Evolutionary conservation across 305 asterid genomes (phyloP).

Genomic region (Fraxinus nigra): DNA sequence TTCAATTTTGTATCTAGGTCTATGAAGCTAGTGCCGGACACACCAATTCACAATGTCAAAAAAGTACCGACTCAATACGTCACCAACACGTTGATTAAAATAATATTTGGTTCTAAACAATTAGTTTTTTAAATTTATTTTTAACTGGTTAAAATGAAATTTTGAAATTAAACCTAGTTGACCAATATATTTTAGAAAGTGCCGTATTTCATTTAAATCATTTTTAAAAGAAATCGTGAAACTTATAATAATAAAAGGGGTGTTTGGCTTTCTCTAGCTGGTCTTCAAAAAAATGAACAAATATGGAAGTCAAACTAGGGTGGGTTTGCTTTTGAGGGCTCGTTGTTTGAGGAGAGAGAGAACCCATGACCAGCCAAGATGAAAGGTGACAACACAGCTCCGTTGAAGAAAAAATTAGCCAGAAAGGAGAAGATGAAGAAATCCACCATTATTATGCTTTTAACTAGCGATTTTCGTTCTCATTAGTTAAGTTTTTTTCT

Average conservation of each 20-base stretch:
- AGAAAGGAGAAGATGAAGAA: not conserved
- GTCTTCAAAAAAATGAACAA: not conserved
- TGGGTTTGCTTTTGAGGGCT: not conserved
- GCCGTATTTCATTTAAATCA: not conserved
- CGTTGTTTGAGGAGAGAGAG: not conserved
- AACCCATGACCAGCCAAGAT: not conserved
- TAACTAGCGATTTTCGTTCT: not conserved
- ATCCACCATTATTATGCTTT: not conserved
- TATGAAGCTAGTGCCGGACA: not conserved
- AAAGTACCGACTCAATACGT: no score
- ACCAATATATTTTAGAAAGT: not conserved
- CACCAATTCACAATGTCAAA: no score
- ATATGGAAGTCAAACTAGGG: not conserved
- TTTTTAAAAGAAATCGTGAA: not conserved
- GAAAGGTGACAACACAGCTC: not conserved
- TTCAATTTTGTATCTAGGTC: not conserved
- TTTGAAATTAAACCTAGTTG: not conserved
- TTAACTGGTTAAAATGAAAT: not conserved
- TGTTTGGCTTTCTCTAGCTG: not conserved
- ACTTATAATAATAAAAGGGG: not conserved
- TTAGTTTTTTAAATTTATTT: no score
- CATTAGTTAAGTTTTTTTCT: not conserved
- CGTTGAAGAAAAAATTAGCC: not conserved
- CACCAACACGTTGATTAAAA: not conserved
- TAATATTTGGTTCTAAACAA: no score